Conservation (phyloP, 2,329 filamentous ascomycete species). For the Raffaelea ambrosiae region DNA sequence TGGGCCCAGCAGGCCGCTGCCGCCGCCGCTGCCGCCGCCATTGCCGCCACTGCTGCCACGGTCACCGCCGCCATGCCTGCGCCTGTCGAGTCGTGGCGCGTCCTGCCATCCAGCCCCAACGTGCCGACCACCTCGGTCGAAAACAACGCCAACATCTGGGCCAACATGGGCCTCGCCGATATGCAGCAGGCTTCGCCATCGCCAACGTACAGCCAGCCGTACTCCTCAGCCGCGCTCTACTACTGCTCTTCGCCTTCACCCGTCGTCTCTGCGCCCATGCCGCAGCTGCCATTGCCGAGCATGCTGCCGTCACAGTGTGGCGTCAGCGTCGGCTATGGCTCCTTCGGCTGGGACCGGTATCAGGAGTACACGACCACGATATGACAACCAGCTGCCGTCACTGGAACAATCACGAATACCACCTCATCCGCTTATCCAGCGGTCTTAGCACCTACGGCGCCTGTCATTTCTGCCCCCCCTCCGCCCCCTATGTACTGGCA, state of each 20-base stretch:
- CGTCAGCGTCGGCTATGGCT: slow-evolving; percentile 63
- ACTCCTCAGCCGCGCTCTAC: slow-evolving; percentile 63
- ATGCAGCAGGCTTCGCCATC: slow-evolving; percentile 70
- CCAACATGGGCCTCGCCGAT: slow-evolving; percentile 66
- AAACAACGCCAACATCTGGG: slow-evolving; percentile 64
- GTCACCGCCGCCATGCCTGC: slow-evolving; percentile 38
- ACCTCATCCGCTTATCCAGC: slow-evolving; percentile 28
- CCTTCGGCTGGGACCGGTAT: slow-evolving; percentile 80
- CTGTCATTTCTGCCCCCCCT: slow-evolving; percentile 9
- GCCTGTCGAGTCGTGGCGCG: slow-evolving; percentile 80
- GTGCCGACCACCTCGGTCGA: slow-evolving; percentile 59
- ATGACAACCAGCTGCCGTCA: slow-evolving; percentile 56
- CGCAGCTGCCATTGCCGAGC: slow-evolving; percentile 74
- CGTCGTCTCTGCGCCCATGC: slow-evolving; percentile 63
- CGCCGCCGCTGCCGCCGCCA: slow-evolving; percentile 10
- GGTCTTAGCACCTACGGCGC: slow-evolving; percentile 24
- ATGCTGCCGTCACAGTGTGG: slow-evolving; percentile 81
- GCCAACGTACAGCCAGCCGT: slow-evolving; percentile 71
- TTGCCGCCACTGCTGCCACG: slow-evolving; percentile 8
- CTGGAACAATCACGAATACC: slow-evolving; percentile 25
- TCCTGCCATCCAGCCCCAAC: slow-evolving; percentile 80
- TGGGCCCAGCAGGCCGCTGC: slow-evolving; percentile 56
- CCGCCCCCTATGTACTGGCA: not conserved
- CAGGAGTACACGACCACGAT: slow-evolving; percentile 82
- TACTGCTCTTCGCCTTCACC: slow-evolving; percentile 65